Evolutionary conservation across 352 stramenopile species (phyloP), one percentile per base, ranked within the genome.

Genomic region (Phytophthora vignae): DNA sequence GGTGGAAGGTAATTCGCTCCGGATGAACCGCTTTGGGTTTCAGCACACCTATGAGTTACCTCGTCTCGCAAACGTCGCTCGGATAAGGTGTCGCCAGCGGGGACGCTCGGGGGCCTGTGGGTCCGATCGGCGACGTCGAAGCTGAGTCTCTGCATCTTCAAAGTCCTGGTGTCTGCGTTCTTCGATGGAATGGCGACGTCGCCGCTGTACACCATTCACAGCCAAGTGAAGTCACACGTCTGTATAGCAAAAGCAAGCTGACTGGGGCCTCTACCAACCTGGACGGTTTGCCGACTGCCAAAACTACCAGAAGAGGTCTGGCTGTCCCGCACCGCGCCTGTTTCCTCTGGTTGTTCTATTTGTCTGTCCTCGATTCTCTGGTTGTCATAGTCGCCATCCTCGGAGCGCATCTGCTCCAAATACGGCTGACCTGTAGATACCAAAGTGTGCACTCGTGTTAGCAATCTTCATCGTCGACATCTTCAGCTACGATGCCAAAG

Each of bases 31-130:
- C 56, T 19, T 19, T 60, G 19, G 55, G 25, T 22, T 4, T 46
- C 15, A 8, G 10, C 7, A 17, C 12, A 27, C 25, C 36, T 46
- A 48, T 15, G 25, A 44, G 22, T 22, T 17, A 69, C 60, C 31
- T 31, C 55, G 50, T 60, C 22, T 71, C 4, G 55, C 66, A 17
- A 79, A 67, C 10, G 64, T 77, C 27, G 38, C 61, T n/a, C 69
- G 73, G n/a, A 80, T 66, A 59, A 80, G 77, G 10, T 69, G 75
- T 17, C 74, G 53, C 70, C 70, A 77, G 6, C 64, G 53, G 3
- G 64, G 60, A 11, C 67, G 73, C 2, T 76, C 60, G 0, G 54
- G 56, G 1, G 40, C 25, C 67, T 69, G 60, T 7, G 69, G 52
- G 50, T 78, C 73, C 3, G 69, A 81, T 15, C 64, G 69, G 48